These are phyloP conservation scores for Pythium periplocum DNA, from an alignment of 352 stramenopile species.

Conservation along the genomic window DNA sequence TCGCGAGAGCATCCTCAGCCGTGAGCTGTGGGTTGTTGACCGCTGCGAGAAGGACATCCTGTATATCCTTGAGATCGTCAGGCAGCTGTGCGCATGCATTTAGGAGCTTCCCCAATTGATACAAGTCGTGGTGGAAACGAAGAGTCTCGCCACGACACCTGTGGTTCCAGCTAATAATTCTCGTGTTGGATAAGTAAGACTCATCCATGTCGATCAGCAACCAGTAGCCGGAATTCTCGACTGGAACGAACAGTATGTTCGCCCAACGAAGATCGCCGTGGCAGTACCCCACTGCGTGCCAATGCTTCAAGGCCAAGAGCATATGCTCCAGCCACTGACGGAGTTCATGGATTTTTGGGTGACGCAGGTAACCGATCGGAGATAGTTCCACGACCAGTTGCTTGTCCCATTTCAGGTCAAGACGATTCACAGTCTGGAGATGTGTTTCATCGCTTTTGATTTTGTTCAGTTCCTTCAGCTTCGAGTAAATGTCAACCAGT, in stretches of 20 bases:
- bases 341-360: no score
- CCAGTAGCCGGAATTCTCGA: slow-evolving; percentile 6
- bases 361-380: no score
- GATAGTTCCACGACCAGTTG: slow-evolving; percentile 5
- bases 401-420: background rate
- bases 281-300: slow-evolving; percentile 14
- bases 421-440: background rate
- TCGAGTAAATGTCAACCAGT: no score
- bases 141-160: slow-evolving; percentile 5
- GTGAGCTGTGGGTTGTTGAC: no score
- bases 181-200: slow-evolving; percentile 1
- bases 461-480: background rate
- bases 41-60: no score
- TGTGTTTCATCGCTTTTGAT: background rate
- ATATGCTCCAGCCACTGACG: slow-evolving; percentile 11
- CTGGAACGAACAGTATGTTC: slow-evolving; percentile 17
- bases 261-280: slow-evolving; percentile 18
- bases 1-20: no score
- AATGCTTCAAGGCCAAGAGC: slow-evolving; percentile 13
- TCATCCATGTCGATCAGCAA: slow-evolving; percentile 14
- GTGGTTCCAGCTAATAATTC: slow-evolving; percentile 6
- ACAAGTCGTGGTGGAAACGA: slow-evolving; percentile 11
- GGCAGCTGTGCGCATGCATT: no score
- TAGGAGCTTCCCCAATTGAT: slow-evolving; percentile 5
- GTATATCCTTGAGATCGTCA: no score